phyloP scores from a whole-genome alignment of 176 grass and related monocot genomes.

The Avena eriantha region DNA sequence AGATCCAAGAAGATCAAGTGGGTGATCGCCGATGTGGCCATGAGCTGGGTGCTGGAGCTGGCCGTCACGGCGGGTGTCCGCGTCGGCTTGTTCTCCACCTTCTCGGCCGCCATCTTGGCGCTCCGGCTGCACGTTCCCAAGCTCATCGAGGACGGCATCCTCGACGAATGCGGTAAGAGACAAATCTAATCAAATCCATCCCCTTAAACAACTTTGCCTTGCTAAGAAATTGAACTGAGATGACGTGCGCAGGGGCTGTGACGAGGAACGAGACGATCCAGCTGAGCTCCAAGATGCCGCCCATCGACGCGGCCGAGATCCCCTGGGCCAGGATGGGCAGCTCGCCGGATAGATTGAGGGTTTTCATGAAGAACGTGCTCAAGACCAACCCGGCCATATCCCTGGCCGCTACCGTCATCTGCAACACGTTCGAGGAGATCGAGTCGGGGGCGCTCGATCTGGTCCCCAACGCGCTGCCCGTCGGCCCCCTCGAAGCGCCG shows the following conservation, averaged over 20 bases:
- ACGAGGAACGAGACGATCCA: constrained; percentile 36
- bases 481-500: constrained; percentile 44
- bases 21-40: background rate
- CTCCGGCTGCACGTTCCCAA: background rate
- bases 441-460: constrained; percentile 41
- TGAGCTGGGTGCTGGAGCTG: background rate
- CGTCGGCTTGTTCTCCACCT: background rate
- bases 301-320: constrained; percentile 18
- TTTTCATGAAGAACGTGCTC: constrained; percentile 20
- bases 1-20: constrained; percentile 5
- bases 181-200: background rate
- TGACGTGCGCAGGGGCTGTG: background rate
- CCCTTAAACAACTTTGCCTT: background rate
- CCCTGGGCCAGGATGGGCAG: constrained; percentile 5
- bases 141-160: background rate
- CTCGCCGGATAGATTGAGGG: background rate
- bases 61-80: background rate
- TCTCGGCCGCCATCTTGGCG: background rate
- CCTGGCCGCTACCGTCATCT: constrained; percentile 42
- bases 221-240: background rate
- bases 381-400: background rate
- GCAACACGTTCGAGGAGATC: constrained; percentile 68
- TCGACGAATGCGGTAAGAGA: constrained; percentile 1
- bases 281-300: constrained; percentile 43
- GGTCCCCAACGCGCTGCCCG: constrained; percentile 42